These are phyloP conservation scores for Parathielavia appendiculata DNA, from an alignment of 495 filamentous ascomycete genomes.

Conservation along the genomic window DNA sequence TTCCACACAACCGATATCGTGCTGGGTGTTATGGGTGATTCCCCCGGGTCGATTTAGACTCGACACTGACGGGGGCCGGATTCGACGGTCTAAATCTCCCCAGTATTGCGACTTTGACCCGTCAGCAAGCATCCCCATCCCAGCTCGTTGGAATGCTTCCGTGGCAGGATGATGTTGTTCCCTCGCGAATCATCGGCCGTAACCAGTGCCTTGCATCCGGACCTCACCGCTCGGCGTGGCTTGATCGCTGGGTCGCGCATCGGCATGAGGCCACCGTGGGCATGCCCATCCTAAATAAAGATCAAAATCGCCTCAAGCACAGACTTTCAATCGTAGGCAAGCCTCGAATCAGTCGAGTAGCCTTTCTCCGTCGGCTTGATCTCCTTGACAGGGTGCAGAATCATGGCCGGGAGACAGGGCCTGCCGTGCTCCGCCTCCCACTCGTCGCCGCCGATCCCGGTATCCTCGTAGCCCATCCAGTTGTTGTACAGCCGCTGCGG, in stretches of 20 bases:
- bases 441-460: slow-evolving; percentile 44
- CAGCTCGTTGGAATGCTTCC: too few relatives aligned
- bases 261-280: not conserved
- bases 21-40: too few relatives aligned
- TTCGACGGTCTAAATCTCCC: too few relatives aligned
- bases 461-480: slow-evolving; percentile 57
- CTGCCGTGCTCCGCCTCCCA: slow-evolving; percentile 51
- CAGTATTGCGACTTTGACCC: too few relatives aligned
- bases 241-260: not conserved
- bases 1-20: too few relatives aligned
- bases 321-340: slow-evolving; percentile 21
- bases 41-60: too few relatives aligned
- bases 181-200: not conserved
- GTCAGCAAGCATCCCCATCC: too few relatives aligned
- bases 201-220: not conserved
- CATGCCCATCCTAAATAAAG: not conserved
- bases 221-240: slow-evolving; percentile 1
- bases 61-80: too few relatives aligned
- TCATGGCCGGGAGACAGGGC: slow-evolving; percentile 51
- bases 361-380: slow-evolving; percentile 40
- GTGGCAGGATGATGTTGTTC: not conserved
- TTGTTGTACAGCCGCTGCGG: slow-evolving; percentile 56
- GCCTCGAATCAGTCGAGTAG: slow-evolving; percentile 28
- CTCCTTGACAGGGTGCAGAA: slow-evolving; percentile 53
- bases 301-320: not conserved